These are phyloP conservation scores for Kodamaea neixiangensis DNA, from an alignment of 805 yeast species.

Conservation along the genomic window DNA sequence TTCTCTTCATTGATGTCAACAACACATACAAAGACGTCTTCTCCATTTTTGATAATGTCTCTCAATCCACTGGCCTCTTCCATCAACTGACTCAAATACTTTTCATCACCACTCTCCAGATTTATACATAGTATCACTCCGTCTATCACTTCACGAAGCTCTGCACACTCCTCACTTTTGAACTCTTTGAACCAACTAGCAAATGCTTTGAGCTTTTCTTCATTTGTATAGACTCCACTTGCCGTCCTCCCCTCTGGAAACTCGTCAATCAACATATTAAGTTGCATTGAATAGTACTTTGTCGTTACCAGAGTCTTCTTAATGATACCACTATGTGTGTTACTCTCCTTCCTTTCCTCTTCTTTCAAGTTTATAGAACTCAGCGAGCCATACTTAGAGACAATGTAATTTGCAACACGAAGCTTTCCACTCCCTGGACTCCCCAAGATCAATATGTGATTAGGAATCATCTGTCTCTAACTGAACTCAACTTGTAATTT, in stretches of 20 bases:
- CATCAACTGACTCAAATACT: slow-evolving; percentile 15
- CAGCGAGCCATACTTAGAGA: neutral
- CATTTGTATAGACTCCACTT: slow-evolving; percentile 1
- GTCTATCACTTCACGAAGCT: slow-evolving; percentile 46
- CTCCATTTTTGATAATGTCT: neutral
- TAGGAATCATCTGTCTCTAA: slow-evolving; percentile 16
- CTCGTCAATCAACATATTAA: slow-evolving; percentile 40
- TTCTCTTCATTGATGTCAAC: slow-evolving; percentile 2
- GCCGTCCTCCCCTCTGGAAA: slow-evolving; percentile 24
- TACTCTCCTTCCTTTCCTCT: slow-evolving; percentile 8
- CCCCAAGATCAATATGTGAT: slow-evolving; percentile 49
- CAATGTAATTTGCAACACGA: slow-evolving; percentile 21
- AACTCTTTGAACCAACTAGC: slow-evolving; percentile 45
- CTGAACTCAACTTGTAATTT: neutral
- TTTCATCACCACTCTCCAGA: slow-evolving; percentile 21
- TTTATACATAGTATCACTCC: slow-evolving; percentile 48
- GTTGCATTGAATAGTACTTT: slow-evolving; percentile 31
- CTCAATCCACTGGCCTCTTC: slow-evolving; percentile 9
- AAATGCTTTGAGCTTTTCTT: slow-evolving; percentile 19
- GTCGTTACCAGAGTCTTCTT: slow-evolving; percentile 27
- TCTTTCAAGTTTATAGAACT: neutral
- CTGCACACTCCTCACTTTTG: slow-evolving; percentile 34
- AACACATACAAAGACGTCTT: slow-evolving; percentile 10
- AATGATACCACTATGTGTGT: slow-evolving; percentile 36
- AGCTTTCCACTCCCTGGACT: slow-evolving; percentile 44